Base-by-base conservation (phyloP, 2,329 filamentous ascomycete species). In the Talaromyces sp. region DNA sequence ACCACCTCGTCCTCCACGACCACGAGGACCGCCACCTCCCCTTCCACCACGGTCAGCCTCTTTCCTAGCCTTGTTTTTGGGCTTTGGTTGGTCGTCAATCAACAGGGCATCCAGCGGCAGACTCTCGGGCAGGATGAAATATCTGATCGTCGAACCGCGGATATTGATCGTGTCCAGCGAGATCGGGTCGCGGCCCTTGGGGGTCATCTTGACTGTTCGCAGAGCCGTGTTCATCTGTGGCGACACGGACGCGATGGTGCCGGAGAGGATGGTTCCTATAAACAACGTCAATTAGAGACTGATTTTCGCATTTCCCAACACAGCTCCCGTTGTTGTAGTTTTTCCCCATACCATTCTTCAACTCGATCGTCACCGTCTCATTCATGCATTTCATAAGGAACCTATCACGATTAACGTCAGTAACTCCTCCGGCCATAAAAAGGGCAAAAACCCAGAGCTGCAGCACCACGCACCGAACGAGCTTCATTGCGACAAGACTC, bases 341-440 rank as follows among this genome's bases (percentile, higher is more conserved):
- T 29, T 14, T 9, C 24, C 21, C 3, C 21, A 21, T 81, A 94
- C 92, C 94, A 85, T 97, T 97, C 79, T 99, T 99, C 68, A 99
- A 83, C 79, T 99, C 94, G 77, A 99, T 90, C 51, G 93, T 97
- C 71, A 97, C 94, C 71, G 94, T 96, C 82, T 99, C 94, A 78
- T 97, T 97, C 78, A 90, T 88, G 79, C 93, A 97, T 83, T 99
- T 99, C 93, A 97, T 97, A 69, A 99, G 83, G 78, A 99, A 99
- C 76, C 94, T 97, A 66, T 62, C 50, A 38, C 56, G 54, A 26
- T 54, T 38, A 63, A 58, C 38, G 62, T 68, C 41, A 65, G 59
- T 26, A 26, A 10, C 41, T 41, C 7, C 3, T 17, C 51, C 11
- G n/a, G 3, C 14, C 11, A 11, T 21, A 31, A 17, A 2, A 24